Conservation (phyloP, 2,329 filamentous ascomycete species). For the Paramyrothecium sp. region DNA sequence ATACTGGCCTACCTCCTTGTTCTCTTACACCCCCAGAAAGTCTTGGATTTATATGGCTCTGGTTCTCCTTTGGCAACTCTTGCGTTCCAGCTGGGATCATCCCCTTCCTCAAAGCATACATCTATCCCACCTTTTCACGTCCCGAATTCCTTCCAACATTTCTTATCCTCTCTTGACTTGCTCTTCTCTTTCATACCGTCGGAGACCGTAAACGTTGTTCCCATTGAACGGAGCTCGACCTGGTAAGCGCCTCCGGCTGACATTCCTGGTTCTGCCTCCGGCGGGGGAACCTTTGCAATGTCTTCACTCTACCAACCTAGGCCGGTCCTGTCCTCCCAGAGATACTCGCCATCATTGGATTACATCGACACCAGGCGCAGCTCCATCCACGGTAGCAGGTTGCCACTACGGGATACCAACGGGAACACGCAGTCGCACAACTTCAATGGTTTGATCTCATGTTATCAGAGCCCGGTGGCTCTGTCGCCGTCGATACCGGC, state of each 20-base stretch:
- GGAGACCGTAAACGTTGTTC: slow-evolving; percentile 17
- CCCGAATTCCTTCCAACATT: slow-evolving; percentile 43
- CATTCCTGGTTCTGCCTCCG: slow-evolving; percentile 27
- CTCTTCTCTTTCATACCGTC: slow-evolving; percentile 27
- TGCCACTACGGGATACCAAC: slow-evolving; percentile 51
- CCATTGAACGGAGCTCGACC: not conserved
- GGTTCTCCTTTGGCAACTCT: slow-evolving; percentile 25
- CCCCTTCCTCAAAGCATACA: slow-evolving; percentile 34
- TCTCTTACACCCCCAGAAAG: slow-evolving; percentile 20
- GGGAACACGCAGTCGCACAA: slow-evolving; percentile 48
- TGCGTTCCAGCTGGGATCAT: slow-evolving; percentile 36
- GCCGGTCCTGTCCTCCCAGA: slow-evolving; percentile 50
- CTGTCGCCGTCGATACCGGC: slow-evolving; percentile 44
- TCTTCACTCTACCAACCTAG: slow-evolving; percentile 40
- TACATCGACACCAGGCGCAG: slow-evolving; percentile 45
- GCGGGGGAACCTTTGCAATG: slow-evolving; percentile 23
- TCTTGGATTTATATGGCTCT: slow-evolving; percentile 37
- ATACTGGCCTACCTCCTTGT: not conserved
- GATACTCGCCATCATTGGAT: slow-evolving; percentile 45
- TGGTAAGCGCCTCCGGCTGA: slow-evolving; percentile 21
- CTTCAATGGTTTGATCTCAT: slow-evolving; percentile 41
- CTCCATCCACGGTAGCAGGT: slow-evolving; percentile 34
- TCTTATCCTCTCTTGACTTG: slow-evolving; percentile 34
- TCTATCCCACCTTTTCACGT: slow-evolving; percentile 42
- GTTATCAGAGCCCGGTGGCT: slow-evolving; percentile 40